Conservation (phyloP, 176 grass and related monocot genomes). For the Cenchrus fungigraminus region DNA sequence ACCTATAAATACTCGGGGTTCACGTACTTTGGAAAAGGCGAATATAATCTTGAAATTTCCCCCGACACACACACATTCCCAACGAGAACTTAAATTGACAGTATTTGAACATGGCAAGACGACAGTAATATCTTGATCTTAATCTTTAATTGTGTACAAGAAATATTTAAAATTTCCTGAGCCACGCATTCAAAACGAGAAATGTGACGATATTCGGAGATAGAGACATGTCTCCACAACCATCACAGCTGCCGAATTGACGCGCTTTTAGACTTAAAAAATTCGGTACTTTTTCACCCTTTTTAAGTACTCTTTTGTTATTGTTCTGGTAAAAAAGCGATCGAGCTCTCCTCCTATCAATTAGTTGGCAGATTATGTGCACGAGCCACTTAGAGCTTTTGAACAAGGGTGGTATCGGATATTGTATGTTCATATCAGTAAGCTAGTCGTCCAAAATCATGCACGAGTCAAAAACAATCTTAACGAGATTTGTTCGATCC, state of each 20-base stretch:
- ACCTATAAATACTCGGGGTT: too few relatives aligned
- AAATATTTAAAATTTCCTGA: neutral
- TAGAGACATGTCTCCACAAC: conserved; percentile 13
- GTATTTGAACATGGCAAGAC: too few relatives aligned
- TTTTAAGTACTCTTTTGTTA: neutral
- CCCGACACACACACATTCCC: too few relatives aligned
- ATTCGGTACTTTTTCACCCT: neutral
- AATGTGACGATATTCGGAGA: neutral
- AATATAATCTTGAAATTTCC: too few relatives aligned
- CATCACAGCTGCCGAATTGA: neutral
- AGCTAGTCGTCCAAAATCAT: neutral
- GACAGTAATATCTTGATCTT: neutral
- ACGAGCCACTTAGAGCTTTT: neutral
- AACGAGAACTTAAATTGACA: too few relatives aligned
- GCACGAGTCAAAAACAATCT: conserved; percentile 32
- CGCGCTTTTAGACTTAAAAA: conserved; percentile 2
- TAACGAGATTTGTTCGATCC: neutral
- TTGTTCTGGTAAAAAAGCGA: conserved; percentile 14
- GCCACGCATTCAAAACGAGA: neutral
- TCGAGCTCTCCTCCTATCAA: neutral
- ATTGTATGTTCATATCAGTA: neutral
- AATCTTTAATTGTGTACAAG: neutral
- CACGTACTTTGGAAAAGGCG: too few relatives aligned
- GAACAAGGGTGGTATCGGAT: neutral
- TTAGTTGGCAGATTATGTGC: conserved; percentile 32